Evolutionary conservation across 768 basidiomycete genomes (phyloP).

Genomic region (Phanerochaete sordida): DNA sequence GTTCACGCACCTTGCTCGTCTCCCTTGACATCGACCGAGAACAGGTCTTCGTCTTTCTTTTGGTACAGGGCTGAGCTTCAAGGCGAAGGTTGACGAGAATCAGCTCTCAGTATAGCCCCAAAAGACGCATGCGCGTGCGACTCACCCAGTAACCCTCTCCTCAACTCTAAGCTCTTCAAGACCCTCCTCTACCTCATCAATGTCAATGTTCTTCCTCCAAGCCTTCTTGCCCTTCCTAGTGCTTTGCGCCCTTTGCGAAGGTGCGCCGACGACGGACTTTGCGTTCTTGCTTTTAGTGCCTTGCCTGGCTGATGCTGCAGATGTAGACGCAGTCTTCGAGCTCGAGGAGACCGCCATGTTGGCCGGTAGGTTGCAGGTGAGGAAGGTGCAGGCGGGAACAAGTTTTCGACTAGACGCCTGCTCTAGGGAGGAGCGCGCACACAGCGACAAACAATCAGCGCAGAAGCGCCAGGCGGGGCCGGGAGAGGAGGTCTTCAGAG

Average conservation of each 20-base stretch:
- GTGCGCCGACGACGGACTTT: constrained; percentile 41
- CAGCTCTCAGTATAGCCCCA: background rate
- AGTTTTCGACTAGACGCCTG: constrained; percentile 3
- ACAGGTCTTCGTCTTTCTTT: constrained; percentile 70
- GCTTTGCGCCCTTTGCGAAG: constrained; percentile 60
- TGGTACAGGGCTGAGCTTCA: constrained; percentile 62
- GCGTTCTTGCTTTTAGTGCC: constrained; percentile 4
- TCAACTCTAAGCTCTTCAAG: constrained; percentile 78
- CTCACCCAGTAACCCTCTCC: constrained; percentile 77
- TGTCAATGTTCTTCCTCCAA: constrained; percentile 92
- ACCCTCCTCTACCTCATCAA: constrained; percentile 72
- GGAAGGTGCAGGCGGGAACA: background rate
- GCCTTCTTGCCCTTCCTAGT: constrained; percentile 89
- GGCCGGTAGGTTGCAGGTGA: background rate
- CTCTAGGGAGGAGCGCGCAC: background rate
- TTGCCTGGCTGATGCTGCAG: background rate
- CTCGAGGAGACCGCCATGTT: background rate
- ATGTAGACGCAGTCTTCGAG: background rate
- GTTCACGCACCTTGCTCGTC: constrained; percentile 60
- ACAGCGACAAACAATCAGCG: background rate
- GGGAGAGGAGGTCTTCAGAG: no score
- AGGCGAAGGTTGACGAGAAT: background rate
- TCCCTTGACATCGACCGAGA: constrained; percentile 76
- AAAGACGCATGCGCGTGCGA: background rate
- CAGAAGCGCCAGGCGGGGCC: background rate